phyloP scores from a whole-genome alignment of 208 protist genomes.

The Trypanosoma melophagium region DNA sequence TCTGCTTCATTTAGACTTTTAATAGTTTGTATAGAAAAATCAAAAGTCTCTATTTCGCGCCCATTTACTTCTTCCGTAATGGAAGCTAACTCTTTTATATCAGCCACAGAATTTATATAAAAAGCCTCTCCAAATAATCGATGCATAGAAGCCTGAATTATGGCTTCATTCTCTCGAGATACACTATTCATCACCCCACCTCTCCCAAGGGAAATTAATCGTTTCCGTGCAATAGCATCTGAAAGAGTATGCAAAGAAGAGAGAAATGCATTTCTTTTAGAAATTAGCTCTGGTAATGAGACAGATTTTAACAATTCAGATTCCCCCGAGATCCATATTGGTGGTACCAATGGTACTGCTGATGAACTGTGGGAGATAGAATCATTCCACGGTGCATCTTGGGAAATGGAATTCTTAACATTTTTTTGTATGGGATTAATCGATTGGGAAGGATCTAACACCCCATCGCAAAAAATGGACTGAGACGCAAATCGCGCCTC shows the following conservation, averaged over 20 bases:
- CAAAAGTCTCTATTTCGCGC: slow-evolving; percentile 1
- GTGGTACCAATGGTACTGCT: not conserved
- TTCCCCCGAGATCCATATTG: not conserved
- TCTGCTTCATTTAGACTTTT: slow-evolving; percentile 4
- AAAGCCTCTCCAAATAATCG: slow-evolving; percentile 30
- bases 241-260: slow-evolving; percentile 19
- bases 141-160: slow-evolving; percentile 13
- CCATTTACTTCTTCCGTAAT: slow-evolving; percentile 12
- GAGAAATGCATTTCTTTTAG: slow-evolving; percentile 18
- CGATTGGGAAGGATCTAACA: not conserved
- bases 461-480: not conserved
- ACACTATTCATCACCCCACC: not conserved
- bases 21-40: slow-evolving; percentile 1
- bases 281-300: slow-evolving; percentile 17
- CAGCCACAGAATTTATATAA: slow-evolving; percentile 10
- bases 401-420: not conserved
- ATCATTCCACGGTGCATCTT: not conserved
- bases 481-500: not conserved
- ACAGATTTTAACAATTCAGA: slow-evolving; percentile 1
- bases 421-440: not conserved
- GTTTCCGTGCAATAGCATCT: slow-evolving; percentile 14
- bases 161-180: slow-evolving; percentile 4
- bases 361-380: too few relatives aligned
- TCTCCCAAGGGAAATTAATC: not conserved
- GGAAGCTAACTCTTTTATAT: slow-evolving; percentile 11